Base-by-base conservation (phyloP, 805 yeast genomes). In the Candida argentea region DNA sequence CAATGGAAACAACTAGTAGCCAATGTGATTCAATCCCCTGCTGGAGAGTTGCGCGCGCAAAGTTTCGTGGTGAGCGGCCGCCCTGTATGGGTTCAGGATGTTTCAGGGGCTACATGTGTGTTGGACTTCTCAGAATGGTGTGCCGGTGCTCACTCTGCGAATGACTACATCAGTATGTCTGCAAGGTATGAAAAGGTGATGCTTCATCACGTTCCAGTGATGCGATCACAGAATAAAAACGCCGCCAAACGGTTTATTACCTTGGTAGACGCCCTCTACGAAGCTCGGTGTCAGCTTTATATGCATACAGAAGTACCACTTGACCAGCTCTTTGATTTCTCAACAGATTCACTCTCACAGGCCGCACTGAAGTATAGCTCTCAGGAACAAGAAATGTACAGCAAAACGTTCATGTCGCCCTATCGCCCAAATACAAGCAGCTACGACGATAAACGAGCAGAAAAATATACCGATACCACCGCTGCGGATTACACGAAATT, bases 191-290 rank as follows among this genome's bases (percentile, higher is more conserved):
- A 64, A 18, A 70, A 76, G 2, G 52, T 80, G 16, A 57, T 79
- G 4, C 42, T 79, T 12, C 78, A 75, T 31, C 53, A 71, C 28
- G 73, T 79, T 3, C 87, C 87, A 0, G 55, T 69, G 4, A 48
- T 79, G 50, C 67, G 72, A 1, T 44, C 69, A 3, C 62, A 52
- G 26, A 65, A 62, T 71, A 75, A 73, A 38, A 75, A 75, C 39
- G 83, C 77, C 40, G 86, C 86, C 2, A 54, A 83, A 29, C 50
- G 80, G 31, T 70, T 78, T 41, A 78, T 79, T 28, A 73, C 80
- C 0, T 48, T 79, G 12, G 44, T 78, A 16, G 86, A 79, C 48
- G 82, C 85, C 0, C 49, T 77, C 8, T 78, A 79, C 45, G 86
- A 79, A 43, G 65, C 77, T 11, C 65, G 68, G 39, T 76, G 84